phyloP scores from a whole-genome alignment of 768 basidiomycete species.

The Serendipita sp. region DNA sequence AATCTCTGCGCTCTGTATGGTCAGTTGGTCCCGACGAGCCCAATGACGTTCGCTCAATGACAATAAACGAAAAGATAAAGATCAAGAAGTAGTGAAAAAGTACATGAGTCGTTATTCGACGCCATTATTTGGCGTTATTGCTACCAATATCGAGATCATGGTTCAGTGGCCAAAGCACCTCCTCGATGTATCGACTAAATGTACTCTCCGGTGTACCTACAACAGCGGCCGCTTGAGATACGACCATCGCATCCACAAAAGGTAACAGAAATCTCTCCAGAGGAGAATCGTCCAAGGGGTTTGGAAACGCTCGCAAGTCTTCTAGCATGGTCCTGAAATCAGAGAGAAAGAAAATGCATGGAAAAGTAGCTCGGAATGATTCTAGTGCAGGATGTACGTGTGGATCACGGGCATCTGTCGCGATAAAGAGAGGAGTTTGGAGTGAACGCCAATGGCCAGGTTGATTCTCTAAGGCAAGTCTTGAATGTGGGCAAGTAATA shows the following conservation, averaged over 20 bases:
- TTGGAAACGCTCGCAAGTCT: constrained; percentile 24
- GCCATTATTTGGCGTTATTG: background rate
- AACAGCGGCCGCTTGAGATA: constrained; percentile 38
- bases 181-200: constrained; percentile 52
- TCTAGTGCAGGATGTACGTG: constrained; percentile 28
- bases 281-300: constrained; percentile 32
- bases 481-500: background rate
- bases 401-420: constrained; percentile 40
- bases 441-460: constrained; percentile 18
- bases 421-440: constrained; percentile 48
- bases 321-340: constrained; percentile 28
- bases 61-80: background rate
- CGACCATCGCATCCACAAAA: constrained; percentile 57
- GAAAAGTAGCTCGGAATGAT: constrained; percentile 38
- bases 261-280: constrained; percentile 38
- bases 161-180: constrained; percentile 38
- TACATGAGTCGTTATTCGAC: background rate
- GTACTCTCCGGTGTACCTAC: constrained; percentile 64
- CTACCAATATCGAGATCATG: background rate
- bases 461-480: background rate
- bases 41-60: background rate
- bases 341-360: constrained; percentile 43
- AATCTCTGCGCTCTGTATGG: background rate
- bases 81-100: background rate
- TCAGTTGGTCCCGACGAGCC: too few species aligned